phyloP scores from a whole-genome alignment of 352 stramenopile genomes.

The Phytophthora kernoviae region DNA sequence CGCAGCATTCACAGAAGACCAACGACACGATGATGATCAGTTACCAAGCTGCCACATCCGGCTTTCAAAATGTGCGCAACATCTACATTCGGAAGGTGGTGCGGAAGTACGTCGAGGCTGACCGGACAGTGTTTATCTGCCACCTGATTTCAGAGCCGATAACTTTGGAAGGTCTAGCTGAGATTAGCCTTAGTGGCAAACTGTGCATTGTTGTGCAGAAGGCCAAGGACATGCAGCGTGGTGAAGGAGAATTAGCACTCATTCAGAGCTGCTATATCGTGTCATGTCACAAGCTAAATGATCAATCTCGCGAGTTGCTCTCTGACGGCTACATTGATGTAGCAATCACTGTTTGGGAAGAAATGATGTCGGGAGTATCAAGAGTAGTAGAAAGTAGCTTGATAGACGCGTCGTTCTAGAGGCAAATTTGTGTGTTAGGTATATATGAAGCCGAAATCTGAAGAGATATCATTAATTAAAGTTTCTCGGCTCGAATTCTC shows the following conservation, averaged over 20 bases:
- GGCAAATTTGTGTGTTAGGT: not conserved
- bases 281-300: not conserved
- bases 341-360: constrained; percentile 17
- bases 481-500: too few species aligned
- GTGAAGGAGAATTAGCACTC: not conserved
- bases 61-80: too few species aligned
- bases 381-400: constrained; percentile 18
- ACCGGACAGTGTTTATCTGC: constrained; percentile 19
- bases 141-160: too few species aligned
- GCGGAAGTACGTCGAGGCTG: constrained; percentile 14
- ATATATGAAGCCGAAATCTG: too few species aligned
- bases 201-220: constrained; percentile 19
- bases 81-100: constrained; percentile 12
- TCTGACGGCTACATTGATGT: not conserved
- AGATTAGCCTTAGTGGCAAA: too few species aligned
- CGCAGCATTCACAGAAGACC: constrained; percentile 1
- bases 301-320: too few species aligned
- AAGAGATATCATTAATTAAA: too few species aligned
- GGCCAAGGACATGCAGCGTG: not conserved
- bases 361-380: constrained; percentile 14
- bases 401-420: constrained; percentile 9
- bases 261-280: constrained; percentile 18
- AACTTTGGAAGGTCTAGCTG: too few species aligned
- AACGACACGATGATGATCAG: constrained; percentile 20
- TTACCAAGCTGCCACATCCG: constrained; percentile 1